phyloP scores from a whole-genome alignment of 805 yeast species.

The Teunomyces stri region DNA sequence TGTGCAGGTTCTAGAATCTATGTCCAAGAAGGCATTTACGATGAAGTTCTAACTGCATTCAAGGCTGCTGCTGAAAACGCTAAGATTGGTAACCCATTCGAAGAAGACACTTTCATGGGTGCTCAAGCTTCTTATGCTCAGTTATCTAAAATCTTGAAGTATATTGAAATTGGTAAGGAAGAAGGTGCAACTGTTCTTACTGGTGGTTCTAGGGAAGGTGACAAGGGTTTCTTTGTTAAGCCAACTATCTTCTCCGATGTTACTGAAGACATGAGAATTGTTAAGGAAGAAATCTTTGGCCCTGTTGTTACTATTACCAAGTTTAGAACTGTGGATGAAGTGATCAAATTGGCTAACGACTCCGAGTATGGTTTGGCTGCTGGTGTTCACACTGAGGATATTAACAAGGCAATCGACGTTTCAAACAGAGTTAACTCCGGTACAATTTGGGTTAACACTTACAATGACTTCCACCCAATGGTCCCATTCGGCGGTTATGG shows the following conservation, averaged over 20 bases:
- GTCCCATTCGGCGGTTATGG: slow-evolving; percentile 95
- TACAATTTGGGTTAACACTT: slow-evolving; percentile 87
- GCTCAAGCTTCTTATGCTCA: slow-evolving; percentile 86
- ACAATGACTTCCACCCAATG: slow-evolving; percentile 81
- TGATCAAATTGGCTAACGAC: slow-evolving; percentile 72
- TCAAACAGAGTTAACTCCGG: slow-evolving; percentile 79
- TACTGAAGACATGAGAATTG: slow-evolving; percentile 67
- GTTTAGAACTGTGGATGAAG: slow-evolving; percentile 82
- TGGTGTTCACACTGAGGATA: slow-evolving; percentile 77
- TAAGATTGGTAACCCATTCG: slow-evolving; percentile 83
- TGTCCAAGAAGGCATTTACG: slow-evolving; percentile 83
- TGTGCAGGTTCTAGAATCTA: slow-evolving; percentile 92
- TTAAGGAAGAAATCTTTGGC: slow-evolving; percentile 90
- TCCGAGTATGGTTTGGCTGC: slow-evolving; percentile 86
- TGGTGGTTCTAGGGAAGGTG: slow-evolving; percentile 78
- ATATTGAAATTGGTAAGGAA: slow-evolving; percentile 70
- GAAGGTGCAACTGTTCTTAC: slow-evolving; percentile 83
- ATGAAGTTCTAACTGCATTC: slow-evolving; percentile 64
- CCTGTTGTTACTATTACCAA: slow-evolving; percentile 86
- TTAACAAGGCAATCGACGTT: slow-evolving; percentile 73
- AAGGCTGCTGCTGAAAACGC: slow-evolving; percentile 52
- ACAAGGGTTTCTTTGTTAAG: slow-evolving; percentile 65
- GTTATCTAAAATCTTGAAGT: slow-evolving; percentile 71
- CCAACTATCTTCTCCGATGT: slow-evolving; percentile 91
- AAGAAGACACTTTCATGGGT: slow-evolving; percentile 77